Evolutionary conservation across 2,329 filamentous ascomycete species (phyloP).

Genomic region (Daldinia eschscholtzii): DNA sequence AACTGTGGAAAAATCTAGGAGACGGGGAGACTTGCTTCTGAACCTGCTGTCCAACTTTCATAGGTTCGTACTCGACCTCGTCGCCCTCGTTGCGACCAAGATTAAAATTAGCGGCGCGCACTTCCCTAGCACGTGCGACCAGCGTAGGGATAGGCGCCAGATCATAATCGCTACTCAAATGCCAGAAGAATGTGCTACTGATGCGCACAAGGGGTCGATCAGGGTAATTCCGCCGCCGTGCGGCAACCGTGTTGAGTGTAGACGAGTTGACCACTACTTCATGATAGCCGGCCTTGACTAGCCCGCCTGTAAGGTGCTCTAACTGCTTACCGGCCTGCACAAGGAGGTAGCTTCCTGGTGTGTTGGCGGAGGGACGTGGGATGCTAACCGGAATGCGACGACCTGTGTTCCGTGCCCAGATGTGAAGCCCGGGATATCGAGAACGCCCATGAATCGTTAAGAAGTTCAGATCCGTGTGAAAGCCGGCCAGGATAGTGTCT

Average conservation of each 20-base stretch:
- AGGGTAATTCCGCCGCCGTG: constrained; percentile 57
- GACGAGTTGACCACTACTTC: constrained; percentile 70
- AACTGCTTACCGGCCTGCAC: constrained; percentile 74
- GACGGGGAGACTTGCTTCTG: constrained; percentile 60
- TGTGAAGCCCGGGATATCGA: constrained; percentile 71
- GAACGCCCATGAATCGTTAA: constrained; percentile 74
- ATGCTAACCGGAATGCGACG: constrained; percentile 70
- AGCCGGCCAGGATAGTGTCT: constrained; percentile 72
- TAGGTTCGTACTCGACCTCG: constrained; percentile 61
- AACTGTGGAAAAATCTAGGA: not conserved
- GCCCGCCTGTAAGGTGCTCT: constrained; percentile 71
- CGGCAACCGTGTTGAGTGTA: constrained; percentile 63
- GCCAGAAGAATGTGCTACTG: constrained; percentile 72
- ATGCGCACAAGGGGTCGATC: constrained; percentile 68
- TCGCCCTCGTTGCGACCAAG: constrained; percentile 67
- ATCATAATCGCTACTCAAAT: constrained; percentile 69
- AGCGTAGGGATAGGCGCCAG: constrained; percentile 64
- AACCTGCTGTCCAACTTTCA: constrained; percentile 72
- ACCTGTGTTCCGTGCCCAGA: constrained; percentile 74
- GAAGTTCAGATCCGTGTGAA: constrained; percentile 75
- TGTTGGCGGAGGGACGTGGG: constrained; percentile 50
- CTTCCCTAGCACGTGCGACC: constrained; percentile 58
- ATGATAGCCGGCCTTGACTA: constrained; percentile 72
- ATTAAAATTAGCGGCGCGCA: constrained; percentile 62
- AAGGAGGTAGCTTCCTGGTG: constrained; percentile 62